Conservation (phyloP, 129 eudicot genomes). For the Pittosporum tobira region DNA sequence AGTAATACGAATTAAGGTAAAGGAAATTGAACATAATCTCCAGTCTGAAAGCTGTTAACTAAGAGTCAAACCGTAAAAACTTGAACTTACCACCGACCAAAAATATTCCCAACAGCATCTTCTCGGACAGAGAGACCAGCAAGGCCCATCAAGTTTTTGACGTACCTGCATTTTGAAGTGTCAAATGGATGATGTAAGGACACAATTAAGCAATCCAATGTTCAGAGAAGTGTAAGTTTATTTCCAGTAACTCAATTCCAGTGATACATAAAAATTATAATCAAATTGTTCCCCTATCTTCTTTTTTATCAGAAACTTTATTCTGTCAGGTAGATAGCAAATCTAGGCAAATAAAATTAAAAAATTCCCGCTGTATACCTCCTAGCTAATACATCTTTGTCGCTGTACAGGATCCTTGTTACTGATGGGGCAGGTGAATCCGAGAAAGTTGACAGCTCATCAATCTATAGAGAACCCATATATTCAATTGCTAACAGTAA, state of each 20-base stretch:
- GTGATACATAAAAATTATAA: too few relatives aligned
- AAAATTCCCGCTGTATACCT: conserved; percentile 29
- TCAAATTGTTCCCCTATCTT: too few relatives aligned
- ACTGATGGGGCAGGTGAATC: conserved; percentile 91
- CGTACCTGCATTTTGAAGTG: conserved; percentile 41
- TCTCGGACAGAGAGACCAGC: conserved; percentile 93
- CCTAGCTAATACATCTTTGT: conserved; percentile 72
- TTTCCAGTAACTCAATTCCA: too few relatives aligned
- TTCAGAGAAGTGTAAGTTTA: too few relatives aligned
- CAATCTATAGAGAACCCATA: conserved; percentile 42
- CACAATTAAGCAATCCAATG: background rate
- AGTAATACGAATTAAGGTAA: too few relatives aligned
- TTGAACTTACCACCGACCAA: conserved; percentile 78
- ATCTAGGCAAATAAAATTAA: background rate
- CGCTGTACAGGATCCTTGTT: conserved; percentile 80
- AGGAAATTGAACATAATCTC: background rate
- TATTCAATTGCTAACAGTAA: background rate
- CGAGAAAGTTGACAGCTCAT: conserved; percentile 71
- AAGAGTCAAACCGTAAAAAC: conserved; percentile 4
- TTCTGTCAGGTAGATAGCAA: background rate
- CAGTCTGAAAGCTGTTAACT: background rate
- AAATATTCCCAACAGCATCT: conserved; percentile 94
- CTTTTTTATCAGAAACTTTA: too few relatives aligned
- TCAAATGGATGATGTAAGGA: background rate
- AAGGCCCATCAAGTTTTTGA: conserved; percentile 61